Percentiles rank a stretch among this genome's conserved stretches.
These are phyloP conservation scores for Soucietia sequanensis DNA, from an alignment of 805 yeast species.

Conservation along the genomic window DNA sequence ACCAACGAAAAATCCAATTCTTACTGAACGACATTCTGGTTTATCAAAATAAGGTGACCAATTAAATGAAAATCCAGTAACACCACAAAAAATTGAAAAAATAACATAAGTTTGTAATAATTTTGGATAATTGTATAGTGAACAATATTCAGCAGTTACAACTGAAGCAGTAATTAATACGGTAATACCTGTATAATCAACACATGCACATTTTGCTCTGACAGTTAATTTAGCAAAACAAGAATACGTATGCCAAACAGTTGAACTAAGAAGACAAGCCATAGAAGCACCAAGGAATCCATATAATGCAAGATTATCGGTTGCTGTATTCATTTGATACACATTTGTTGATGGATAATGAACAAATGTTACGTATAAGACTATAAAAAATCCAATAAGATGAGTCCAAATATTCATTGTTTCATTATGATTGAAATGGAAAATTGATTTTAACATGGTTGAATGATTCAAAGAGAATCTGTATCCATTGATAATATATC, in stretches of 20 bases:
- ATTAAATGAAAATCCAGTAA: slow-evolving; percentile 71
- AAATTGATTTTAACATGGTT: slow-evolving; percentile 59
- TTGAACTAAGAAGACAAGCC: slow-evolving; percentile 75
- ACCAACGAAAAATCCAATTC: slow-evolving; percentile 78
- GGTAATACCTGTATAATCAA: slow-evolving; percentile 94
- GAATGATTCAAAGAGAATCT: slow-evolving; percentile 68
- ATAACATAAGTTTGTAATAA: slow-evolving; percentile 47
- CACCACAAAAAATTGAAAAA: slow-evolving; percentile 65
- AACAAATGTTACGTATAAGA: slow-evolving; percentile 54
- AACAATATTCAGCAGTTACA: slow-evolving; percentile 78
- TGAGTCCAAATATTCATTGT: slow-evolving; percentile 95
- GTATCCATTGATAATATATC: slow-evolving; percentile 80
- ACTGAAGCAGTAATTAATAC: slow-evolving; percentile 86
- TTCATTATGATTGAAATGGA: slow-evolving; percentile 73
- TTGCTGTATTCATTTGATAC: slow-evolving; percentile 42
- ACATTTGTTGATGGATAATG: slow-evolving; percentile 65
- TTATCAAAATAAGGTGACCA: slow-evolving; percentile 93
- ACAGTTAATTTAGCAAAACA: slow-evolving; percentile 63
- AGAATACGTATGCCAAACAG: slow-evolving; percentile 89
- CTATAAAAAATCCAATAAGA: slow-evolving; percentile 60
- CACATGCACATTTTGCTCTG: slow-evolving; percentile 81
- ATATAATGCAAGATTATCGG: slow-evolving; percentile 51
- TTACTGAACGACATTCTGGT: slow-evolving; percentile 76
- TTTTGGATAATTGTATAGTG: slow-evolving; percentile 64
- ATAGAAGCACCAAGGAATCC: slow-evolving; percentile 70